Evolutionary conservation across 768 basidiomycete genomes (phyloP).

Genomic region (Leccinum broughii): DNA sequence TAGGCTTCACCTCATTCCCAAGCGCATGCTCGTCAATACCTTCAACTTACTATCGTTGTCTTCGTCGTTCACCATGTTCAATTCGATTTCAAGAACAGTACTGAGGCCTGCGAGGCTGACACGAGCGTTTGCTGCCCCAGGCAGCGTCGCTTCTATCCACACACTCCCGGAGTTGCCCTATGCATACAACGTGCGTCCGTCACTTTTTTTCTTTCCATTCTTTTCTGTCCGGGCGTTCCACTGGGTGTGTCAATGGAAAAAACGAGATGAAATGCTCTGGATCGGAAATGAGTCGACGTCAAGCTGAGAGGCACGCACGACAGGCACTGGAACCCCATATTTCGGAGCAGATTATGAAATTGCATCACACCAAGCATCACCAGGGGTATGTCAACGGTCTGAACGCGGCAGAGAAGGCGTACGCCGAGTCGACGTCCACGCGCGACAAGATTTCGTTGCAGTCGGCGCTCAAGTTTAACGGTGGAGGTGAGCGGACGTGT

Average conservation of each 20-base stretch:
- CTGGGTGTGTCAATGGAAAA: neutral
- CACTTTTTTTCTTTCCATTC: neutral
- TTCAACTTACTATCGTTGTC: neutral
- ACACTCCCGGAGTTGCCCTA: constrained; percentile 82
- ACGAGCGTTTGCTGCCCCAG: constrained; percentile 46
- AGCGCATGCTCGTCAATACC: neutral
- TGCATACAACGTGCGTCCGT: constrained; percentile 61
- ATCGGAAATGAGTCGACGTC: neutral
- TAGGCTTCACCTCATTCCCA: neutral
- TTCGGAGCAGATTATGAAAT: constrained; percentile 87
- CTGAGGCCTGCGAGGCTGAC: constrained; percentile 42
- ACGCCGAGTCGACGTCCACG: constrained; percentile 60
- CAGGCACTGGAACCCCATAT: constrained; percentile 93
- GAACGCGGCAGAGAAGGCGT: constrained; percentile 89
- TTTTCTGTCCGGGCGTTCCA: neutral
- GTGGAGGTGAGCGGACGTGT: constrained; percentile 62
- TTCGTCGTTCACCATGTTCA: constrained; percentile 41
- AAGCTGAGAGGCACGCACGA: neutral
- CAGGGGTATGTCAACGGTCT: constrained; percentile 93
- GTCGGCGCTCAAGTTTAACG: constrained; percentile 94
- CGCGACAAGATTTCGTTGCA: constrained; percentile 84
- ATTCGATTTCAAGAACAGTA: constrained; percentile 43
- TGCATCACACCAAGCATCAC: constrained; percentile 92
- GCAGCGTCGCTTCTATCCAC: constrained; percentile 52
- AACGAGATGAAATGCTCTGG: neutral